Evolutionary conservation across 2,329 filamentous ascomycete genomes (phyloP), one percentile per base, ranked within the genome.

Genomic region (Fusarium sp.): DNA sequence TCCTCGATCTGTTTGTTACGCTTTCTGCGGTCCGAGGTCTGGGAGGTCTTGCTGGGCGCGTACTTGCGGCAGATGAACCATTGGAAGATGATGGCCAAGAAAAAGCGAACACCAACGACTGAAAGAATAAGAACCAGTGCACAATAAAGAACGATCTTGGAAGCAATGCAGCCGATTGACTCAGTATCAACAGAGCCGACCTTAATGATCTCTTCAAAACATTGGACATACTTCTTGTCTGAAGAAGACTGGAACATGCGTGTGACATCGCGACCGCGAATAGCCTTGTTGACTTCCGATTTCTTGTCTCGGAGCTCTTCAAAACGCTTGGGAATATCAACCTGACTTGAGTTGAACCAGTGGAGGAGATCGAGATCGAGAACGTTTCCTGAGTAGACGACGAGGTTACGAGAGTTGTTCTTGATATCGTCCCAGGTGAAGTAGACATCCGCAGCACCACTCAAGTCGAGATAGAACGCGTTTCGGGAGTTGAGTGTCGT

Each of bases 181-280:
- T 97, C 94, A 0, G 96, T 98, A 76, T 99, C 97, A 64, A 99
- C 92, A 14, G 92, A 94, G 62, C 96, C 96, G 54, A 99, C 96
- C 80, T 95, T 97, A 86, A 97, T 93, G 69, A 97, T 97, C 76
- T 99, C 90, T 67, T 94, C 89, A 68, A 99, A 89, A 79, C 96
- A 99, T 78, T 93, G 89, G 14, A 92, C 94, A 51, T 95, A 86
- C 71, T 89, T 86, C 84, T 95, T 98, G 76, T 98, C 94, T 4
- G 86, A 82, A 10, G 88, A 86, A 2, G 89, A 90, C 76, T 97
- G 93, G 80, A 97, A 95, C 59, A 92, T 87, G 64, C 94, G 92
- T 4, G 96, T 99, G 53, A 97, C 89, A 78, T 99, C 96, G 43
- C 93, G 90, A 49, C 96, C 96, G 48, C 89, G 90, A 48, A 98